Conservation (phyloP, 1,139 yeast genomes). For the Zygoascus meyerae region DNA sequence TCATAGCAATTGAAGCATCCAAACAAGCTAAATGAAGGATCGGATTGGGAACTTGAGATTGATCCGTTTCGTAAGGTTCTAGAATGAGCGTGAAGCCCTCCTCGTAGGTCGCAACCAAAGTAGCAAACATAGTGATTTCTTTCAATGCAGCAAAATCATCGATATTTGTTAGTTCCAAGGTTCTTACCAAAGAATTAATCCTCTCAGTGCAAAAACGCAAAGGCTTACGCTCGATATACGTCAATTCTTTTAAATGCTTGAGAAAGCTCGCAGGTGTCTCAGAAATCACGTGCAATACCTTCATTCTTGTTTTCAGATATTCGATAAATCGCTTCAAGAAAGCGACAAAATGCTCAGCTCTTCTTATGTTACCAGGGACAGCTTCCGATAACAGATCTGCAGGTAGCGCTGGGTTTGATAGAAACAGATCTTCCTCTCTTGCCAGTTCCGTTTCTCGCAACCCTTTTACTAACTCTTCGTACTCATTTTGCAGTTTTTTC, state of each 20-base stretch:
- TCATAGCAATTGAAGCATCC: constrained; percentile 96
- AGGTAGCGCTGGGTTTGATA: constrained; percentile 84
- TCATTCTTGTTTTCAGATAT: constrained; percentile 93
- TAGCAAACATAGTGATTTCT: constrained; percentile 95
- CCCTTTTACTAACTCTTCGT: constrained; percentile 86
- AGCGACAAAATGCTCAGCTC: constrained; percentile 95
- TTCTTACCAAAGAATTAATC: constrained; percentile 76
- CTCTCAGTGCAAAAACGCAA: constrained; percentile 88
- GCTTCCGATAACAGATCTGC: constrained; percentile 86
- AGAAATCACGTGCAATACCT: constrained; percentile 90
- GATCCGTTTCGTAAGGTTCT: constrained; percentile 96
- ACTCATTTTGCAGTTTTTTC: constrained; percentile 78
- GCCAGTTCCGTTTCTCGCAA: constrained; percentile 70
- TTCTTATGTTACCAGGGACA: constrained; percentile 90
- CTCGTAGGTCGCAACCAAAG: constrained; percentile 90
- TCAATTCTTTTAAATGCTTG: constrained; percentile 86
- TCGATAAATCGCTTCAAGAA: constrained; percentile 89
- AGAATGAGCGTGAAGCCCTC: constrained; percentile 84
- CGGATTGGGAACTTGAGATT: constrained; percentile 97
- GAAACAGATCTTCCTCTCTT: constrained; percentile 70
- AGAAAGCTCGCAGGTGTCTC: constrained; percentile 92
- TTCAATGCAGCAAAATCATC: constrained; percentile 91
- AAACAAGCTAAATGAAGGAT: constrained; percentile 90
- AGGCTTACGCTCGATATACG: constrained; percentile 90
- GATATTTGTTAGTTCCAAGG: constrained; percentile 78